Evolutionary conservation across 345 rosid species (phyloP).

Genomic region (Hirschfeldia incana): DNA sequence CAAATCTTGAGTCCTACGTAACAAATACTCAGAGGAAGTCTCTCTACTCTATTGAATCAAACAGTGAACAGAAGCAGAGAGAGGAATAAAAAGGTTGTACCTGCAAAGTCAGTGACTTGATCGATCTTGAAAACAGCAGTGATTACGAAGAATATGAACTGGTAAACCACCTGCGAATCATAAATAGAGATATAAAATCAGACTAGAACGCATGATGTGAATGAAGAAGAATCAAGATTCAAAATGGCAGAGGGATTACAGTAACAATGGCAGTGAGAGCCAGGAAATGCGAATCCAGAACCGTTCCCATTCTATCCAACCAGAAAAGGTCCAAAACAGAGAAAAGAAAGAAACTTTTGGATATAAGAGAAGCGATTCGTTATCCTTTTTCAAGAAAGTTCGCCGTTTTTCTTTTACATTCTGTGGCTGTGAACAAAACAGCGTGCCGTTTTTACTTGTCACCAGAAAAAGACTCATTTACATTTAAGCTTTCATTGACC

Average conservation of each 20-base stretch:
- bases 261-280: conserved; percentile 58
- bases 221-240: not conserved
- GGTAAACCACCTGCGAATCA: conserved; percentile 64
- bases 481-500: too few species aligned
- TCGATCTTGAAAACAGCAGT: conserved; percentile 79
- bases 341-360: not conserved
- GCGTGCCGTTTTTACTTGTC: conserved; percentile 21
- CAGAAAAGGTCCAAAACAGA: not conserved
- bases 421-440: conserved; percentile 31
- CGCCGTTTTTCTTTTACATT: not conserved
- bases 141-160: conserved; percentile 70
- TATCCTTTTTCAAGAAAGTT: conserved; percentile 21
- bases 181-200: not conserved
- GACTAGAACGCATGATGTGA: not conserved
- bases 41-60: not conserved
- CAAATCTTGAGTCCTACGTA: conserved; percentile 9
- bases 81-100: conserved; percentile 36
- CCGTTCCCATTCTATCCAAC: conserved; percentile 61
- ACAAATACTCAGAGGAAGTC: not conserved
- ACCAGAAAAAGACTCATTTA: too few species aligned
- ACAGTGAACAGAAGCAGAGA: not conserved
- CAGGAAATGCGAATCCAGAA: conserved; percentile 77
- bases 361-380: conserved; percentile 25
- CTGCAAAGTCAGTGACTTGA: conserved; percentile 95
- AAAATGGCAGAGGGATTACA: conserved; percentile 37